Conservation (phyloP, 208 protist genomes). For the Leishmania lainsoni region DNA sequence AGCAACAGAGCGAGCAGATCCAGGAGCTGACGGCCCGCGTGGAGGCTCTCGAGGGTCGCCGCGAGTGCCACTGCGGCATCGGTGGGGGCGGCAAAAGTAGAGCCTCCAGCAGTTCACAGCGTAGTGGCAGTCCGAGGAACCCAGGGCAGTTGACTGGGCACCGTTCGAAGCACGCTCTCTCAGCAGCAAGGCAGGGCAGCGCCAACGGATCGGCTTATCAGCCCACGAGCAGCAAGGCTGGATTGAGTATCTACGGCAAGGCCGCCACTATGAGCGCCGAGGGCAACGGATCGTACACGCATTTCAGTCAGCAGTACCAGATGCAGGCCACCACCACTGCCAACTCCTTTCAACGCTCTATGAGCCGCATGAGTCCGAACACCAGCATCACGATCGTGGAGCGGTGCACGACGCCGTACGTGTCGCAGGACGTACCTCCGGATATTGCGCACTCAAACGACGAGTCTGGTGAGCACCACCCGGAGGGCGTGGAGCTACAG, state of each 20-base stretch:
- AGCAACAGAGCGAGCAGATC: conserved; percentile 36
- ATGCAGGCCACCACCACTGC: conserved; percentile 1
- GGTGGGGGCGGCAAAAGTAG: neutral
- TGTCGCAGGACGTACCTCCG: conserved; percentile 47
- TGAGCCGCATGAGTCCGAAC: conserved; percentile 34
- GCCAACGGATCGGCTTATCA: conserved; percentile 1
- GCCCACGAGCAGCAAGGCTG: conserved; percentile 1
- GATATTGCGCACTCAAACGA: conserved; percentile 63
- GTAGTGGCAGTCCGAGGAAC: conserved; percentile 1
- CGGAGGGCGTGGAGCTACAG: conserved; percentile 71
- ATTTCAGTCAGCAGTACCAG: neutral
- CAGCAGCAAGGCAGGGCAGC: neutral
- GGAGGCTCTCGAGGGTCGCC: conserved; percentile 53
- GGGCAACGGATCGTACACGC: neutral
- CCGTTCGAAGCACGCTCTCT: neutral
- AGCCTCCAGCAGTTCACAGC: neutral
- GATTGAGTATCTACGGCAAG: neutral
- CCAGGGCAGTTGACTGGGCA: neutral
- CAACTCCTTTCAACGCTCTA: conserved; percentile 36
- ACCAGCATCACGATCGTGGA: conserved; percentile 19
- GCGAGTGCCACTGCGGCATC: conserved; percentile 43
- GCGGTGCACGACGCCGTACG: conserved; percentile 44
- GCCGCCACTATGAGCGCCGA: neutral
- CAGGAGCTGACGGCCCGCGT: conserved; percentile 47
- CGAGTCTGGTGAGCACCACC: conserved; percentile 49